Evolutionary conservation across 768 basidiomycete species (phyloP).

Genomic region (Phylloporus sp.): DNA sequence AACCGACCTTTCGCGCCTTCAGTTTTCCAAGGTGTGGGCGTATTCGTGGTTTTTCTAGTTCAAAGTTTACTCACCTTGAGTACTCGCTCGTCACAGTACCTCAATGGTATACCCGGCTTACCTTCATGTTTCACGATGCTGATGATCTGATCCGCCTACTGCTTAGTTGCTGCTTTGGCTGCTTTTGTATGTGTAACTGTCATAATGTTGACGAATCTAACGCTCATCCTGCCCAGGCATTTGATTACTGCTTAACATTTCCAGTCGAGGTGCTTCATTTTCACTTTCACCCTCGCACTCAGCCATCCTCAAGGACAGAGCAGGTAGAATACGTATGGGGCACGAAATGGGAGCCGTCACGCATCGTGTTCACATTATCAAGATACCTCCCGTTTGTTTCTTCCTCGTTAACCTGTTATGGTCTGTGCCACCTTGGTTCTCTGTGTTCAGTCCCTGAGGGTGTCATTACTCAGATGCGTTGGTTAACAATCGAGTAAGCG

Average conservation of each 20-base stretch:
- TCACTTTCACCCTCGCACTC: neutral
- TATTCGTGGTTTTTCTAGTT: neutral
- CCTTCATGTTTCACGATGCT: neutral
- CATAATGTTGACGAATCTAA: neutral
- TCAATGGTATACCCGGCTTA: constrained; percentile 13
- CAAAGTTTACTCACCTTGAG: neutral
- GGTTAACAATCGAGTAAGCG: constrained; percentile 1
- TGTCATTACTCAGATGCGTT: constrained; percentile 6
- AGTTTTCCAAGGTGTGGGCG: constrained; percentile 19
- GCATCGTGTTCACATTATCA: constrained; percentile 23
- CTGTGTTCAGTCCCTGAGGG: neutral
- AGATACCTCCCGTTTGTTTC: constrained; percentile 27
- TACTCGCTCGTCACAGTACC: constrained; percentile 4
- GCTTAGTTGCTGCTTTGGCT: constrained; percentile 17
- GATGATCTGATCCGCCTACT: neutral
- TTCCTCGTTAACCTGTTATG: constrained; percentile 14
- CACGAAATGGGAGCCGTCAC: constrained; percentile 20
- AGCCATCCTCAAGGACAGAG: neutral
- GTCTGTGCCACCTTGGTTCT: constrained; percentile 5
- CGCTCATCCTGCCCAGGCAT: constrained; percentile 4
- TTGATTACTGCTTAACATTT: constrained; percentile 25
- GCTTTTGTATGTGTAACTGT: constrained; percentile 10
- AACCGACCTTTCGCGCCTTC: constrained; percentile 14
- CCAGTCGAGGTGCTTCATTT: constrained; percentile 14
- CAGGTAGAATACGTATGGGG: constrained; percentile 25